Evolutionary conservation across 176 grass and related monocot genomes (phyloP).

Genomic region (Echinochloa phyllopogon): DNA sequence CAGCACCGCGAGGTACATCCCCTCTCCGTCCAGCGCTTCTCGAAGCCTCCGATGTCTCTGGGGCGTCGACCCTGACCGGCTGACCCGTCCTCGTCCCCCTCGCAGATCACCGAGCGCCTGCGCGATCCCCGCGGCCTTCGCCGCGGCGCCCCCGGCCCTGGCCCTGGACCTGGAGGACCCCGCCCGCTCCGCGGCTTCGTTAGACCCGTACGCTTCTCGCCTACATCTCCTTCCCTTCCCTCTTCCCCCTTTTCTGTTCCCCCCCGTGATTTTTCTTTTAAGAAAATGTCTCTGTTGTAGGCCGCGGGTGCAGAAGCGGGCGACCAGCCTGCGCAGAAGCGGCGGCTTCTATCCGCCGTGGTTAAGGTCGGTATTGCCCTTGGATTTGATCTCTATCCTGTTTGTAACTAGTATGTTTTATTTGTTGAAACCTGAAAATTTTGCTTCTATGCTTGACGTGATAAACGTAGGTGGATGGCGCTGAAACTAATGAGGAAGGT

Average conservation of each 20-base stretch:
- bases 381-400: background rate
- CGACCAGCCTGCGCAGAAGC: constrained; percentile 72
- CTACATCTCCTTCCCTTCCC: background rate
- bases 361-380: constrained; percentile 63
- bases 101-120: constrained; percentile 91
- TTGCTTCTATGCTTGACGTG: background rate
- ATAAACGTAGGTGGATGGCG: constrained; percentile 61
- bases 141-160: constrained; percentile 43
- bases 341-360: constrained; percentile 76
- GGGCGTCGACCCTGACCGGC: constrained; percentile 35
- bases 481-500: constrained; percentile 51
- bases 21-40: background rate
- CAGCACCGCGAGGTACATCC: constrained; percentile 83
- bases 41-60: background rate
- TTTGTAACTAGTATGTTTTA: background rate
- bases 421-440: background rate
- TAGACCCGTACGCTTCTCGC: constrained; percentile 60
- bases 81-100: constrained; percentile 13
- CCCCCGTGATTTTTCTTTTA: background rate
- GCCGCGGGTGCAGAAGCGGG: constrained; percentile 52
- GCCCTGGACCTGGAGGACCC: constrained; percentile 25
- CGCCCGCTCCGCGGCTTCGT: constrained; percentile 70
- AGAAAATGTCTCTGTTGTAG: constrained; percentile 49
- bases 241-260: background rate
- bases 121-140: constrained; percentile 87